Evolutionary conservation across 768 basidiomycete species (phyloP).

Genomic region (Exsudoporus frostii): DNA sequence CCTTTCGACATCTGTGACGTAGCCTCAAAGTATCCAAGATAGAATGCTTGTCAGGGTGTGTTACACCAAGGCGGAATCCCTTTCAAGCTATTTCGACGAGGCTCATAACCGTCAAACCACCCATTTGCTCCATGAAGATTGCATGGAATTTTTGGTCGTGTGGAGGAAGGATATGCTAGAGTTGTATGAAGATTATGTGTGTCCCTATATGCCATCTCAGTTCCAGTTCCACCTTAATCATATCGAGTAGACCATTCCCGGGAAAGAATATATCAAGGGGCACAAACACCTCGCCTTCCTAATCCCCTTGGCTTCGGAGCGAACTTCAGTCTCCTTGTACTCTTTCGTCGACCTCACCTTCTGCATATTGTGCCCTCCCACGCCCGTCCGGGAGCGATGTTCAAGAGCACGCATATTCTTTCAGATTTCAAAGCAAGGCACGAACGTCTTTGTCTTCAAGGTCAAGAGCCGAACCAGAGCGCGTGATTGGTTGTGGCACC

Average conservation of each 20-base stretch:
- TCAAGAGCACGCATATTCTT: slow-evolving; percentile 48
- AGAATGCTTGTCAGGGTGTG: slow-evolving; percentile 83
- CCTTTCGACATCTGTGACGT: neutral
- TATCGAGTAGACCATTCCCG: slow-evolving; percentile 50
- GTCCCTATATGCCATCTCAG: slow-evolving; percentile 23
- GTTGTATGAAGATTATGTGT: slow-evolving; percentile 81
- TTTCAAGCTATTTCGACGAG: slow-evolving; percentile 62
- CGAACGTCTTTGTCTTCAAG: slow-evolving; percentile 87
- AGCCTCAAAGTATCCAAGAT: slow-evolving; percentile 47
- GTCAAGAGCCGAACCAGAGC: slow-evolving; percentile 72
- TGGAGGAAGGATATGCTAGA: slow-evolving; percentile 80
- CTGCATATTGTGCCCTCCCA: slow-evolving; percentile 66
- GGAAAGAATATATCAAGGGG: slow-evolving; percentile 63
- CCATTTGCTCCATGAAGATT: slow-evolving; percentile 59
- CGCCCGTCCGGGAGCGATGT: slow-evolving; percentile 37
- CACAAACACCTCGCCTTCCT: slow-evolving; percentile 78
- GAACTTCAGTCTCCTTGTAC: slow-evolving; percentile 77
- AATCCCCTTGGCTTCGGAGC: slow-evolving; percentile 62
- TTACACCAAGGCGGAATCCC: slow-evolving; percentile 52
- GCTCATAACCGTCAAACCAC: slow-evolving; percentile 59
- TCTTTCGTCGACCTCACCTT: slow-evolving; percentile 86
- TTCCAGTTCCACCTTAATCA: slow-evolving; percentile 1
- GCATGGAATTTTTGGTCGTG: slow-evolving; percentile 82
- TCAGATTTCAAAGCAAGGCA: slow-evolving; percentile 56
- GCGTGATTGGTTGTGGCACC: slow-evolving; percentile 86